Percentiles rank a stretch among this genome's conserved stretches.
These are phyloP conservation scores for Hirschioporus abietinus DNA, from an alignment of 768 basidiomycete species.

Conservation along the genomic window DNA sequence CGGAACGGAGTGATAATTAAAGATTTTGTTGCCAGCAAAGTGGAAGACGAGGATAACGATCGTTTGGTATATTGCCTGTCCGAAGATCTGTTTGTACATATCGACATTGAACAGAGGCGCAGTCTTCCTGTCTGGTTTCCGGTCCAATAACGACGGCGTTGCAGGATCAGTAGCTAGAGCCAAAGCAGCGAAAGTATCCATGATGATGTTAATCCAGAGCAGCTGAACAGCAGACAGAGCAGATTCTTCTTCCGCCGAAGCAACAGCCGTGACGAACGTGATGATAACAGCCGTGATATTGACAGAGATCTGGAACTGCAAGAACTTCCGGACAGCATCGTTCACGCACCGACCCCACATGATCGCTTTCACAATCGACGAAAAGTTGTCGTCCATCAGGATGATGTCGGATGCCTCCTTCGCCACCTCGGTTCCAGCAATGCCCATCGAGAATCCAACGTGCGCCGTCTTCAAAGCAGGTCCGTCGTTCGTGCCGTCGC, in stretches of 20 bases:
- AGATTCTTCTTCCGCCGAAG: constrained; percentile 67
- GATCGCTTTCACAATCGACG: constrained; percentile 94
- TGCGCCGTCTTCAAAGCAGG: constrained; percentile 93
- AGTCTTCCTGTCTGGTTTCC: constrained; percentile 86
- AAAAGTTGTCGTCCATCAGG: constrained; percentile 96
- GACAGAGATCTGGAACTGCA: constrained; percentile 92
- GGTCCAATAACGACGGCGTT: constrained; percentile 68
- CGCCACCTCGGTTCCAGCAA: constrained; percentile 95
- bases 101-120: constrained; percentile 86
- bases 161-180: constrained; percentile 98
- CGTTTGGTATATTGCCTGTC: constrained; percentile 87
- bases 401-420: constrained; percentile 99
- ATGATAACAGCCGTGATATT: constrained; percentile 95
- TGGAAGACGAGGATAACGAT: constrained; percentile 82
- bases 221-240: constrained; percentile 95
- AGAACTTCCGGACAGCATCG: constrained; percentile 94
- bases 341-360: constrained; percentile 99
- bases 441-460: constrained; percentile 96
- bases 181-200: constrained; percentile 98
- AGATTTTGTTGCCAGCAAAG: constrained; percentile 71
- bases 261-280: constrained; percentile 87
- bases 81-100: constrained; percentile 95
- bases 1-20: constrained; percentile 43
- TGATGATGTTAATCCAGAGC: constrained; percentile 98
- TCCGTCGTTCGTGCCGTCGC: constrained; percentile 97